These are phyloP conservation scores for Pluteus cervinus DNA, from an alignment of 768 basidiomycete species.

Conservation along the genomic window DNA sequence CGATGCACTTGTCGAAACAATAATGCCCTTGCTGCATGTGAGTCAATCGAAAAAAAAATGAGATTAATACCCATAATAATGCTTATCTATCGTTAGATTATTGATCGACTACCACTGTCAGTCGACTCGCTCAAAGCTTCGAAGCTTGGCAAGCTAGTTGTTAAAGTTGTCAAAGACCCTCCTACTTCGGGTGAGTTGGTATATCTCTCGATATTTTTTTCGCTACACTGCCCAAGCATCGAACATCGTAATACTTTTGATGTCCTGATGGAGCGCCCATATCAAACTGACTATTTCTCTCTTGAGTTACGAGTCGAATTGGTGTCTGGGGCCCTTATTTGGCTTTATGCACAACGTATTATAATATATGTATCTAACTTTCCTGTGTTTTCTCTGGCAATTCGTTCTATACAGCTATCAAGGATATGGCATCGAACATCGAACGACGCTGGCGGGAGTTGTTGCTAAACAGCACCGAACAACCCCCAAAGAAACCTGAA, in stretches of 20 bases:
- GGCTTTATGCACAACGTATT: constrained; percentile 31
- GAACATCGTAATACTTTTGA: neutral
- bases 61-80: no score
- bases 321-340: no score
- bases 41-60: no score
- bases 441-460: constrained; percentile 77
- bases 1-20: constrained; percentile 62
- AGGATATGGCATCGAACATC: constrained; percentile 89
- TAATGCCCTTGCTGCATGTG: constrained; percentile 85
- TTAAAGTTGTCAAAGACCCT: constrained; percentile 70
- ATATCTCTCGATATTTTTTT: no score
- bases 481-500: constrained; percentile 38
- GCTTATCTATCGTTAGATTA: constrained; percentile 45
- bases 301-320: no score
- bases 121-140: constrained; percentile 62
- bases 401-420: constrained; percentile 62
- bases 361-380: constrained; percentile 68
- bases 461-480: constrained; percentile 37
- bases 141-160: constrained; percentile 75
- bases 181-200: constrained; percentile 72
- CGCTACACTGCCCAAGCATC: constrained; percentile 5
- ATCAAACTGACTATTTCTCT: no score
- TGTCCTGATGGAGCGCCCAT: constrained; percentile 3
- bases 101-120: constrained; percentile 77
- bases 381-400: constrained; percentile 35